Evolutionary conservation across 805 yeast species (phyloP).

Genomic region (Metschnikowia bowlesiae): DNA sequence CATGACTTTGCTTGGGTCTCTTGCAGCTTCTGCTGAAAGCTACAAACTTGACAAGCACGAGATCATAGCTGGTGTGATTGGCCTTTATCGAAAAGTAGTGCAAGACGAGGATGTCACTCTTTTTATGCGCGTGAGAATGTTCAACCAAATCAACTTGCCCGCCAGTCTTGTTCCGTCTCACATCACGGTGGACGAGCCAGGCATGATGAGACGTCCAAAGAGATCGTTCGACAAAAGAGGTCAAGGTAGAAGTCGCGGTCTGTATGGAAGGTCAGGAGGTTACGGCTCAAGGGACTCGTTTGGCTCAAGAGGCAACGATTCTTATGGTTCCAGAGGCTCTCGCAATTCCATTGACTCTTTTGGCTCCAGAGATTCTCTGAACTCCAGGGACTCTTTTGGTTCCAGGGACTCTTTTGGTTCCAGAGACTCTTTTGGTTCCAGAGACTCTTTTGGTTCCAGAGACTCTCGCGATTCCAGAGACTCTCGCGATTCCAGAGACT

Average conservation of each 20-base stretch:
- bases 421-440: neutral
- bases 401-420: neutral
- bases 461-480: neutral
- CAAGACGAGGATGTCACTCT: slow-evolving; percentile 9
- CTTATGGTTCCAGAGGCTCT: neutral
- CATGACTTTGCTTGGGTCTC: slow-evolving; percentile 25
- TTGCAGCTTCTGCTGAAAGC: slow-evolving; percentile 21
- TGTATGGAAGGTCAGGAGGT: neutral
- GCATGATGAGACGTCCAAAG: slow-evolving; percentile 3
- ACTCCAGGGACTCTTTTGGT: neutral
- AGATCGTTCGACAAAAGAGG: neutral
- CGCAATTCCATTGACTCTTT: neutral
- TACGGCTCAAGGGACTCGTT: neutral
- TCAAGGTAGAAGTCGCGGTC: neutral
- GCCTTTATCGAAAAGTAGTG: slow-evolving; percentile 8
- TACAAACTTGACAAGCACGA: slow-evolving; percentile 11
- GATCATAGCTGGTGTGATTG: slow-evolving; percentile 9
- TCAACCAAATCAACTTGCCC: slow-evolving; percentile 15
- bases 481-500: neutral
- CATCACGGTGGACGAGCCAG: slow-evolving; percentile 14
- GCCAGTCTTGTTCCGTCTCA: slow-evolving; percentile 14
- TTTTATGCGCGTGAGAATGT: slow-evolving; percentile 6
- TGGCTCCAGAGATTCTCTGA: neutral
- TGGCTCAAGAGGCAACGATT: neutral
- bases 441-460: neutral